Conservation (phyloP, 2,329 filamentous ascomycete species). For the Fusarium subglutinans region DNA sequence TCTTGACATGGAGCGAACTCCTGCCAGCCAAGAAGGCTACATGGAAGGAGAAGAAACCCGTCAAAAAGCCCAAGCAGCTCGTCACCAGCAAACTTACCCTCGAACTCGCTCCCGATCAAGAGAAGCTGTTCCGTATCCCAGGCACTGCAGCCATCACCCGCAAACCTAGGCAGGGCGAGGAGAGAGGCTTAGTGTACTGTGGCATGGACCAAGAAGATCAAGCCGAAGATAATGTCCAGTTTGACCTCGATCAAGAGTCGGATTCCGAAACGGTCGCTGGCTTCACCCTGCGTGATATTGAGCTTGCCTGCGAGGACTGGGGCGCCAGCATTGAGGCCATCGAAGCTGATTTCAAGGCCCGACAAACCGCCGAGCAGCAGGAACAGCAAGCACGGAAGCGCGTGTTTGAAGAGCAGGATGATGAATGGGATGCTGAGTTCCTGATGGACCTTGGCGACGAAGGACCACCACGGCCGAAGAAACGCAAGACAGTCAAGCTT, state of each 20-base stretch:
- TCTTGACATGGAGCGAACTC: constrained; percentile 82
- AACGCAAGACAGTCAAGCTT: constrained; percentile 70
- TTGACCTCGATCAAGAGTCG: constrained; percentile 61
- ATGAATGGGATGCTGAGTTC: constrained; percentile 73
- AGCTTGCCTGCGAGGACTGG: constrained; percentile 89
- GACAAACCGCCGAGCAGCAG: constrained; percentile 46
- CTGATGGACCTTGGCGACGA: constrained; percentile 59
- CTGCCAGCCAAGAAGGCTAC: constrained; percentile 82
- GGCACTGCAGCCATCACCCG: constrained; percentile 64
- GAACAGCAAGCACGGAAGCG: constrained; percentile 45
- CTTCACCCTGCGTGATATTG: constrained; percentile 81
- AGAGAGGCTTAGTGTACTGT: constrained; percentile 60
- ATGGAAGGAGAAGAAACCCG: constrained; percentile 80
- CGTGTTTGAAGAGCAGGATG: constrained; percentile 56
- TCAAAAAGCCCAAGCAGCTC: constrained; percentile 82
- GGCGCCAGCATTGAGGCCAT: constrained; percentile 68
- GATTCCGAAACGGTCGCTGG: constrained; percentile 76
- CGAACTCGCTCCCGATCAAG: constrained; percentile 86
- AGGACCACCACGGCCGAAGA: constrained; percentile 66
- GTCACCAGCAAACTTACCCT: constrained; percentile 88
- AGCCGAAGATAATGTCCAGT: constrained; percentile 51
- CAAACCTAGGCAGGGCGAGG: constrained; percentile 65
- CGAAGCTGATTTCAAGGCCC: constrained; percentile 49
- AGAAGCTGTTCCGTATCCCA: constrained; percentile 83
- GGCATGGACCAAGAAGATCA: constrained; percentile 50